phyloP scores from a whole-genome alignment of 148 eudicot species.

The Rhododendron ovatum region DNA sequence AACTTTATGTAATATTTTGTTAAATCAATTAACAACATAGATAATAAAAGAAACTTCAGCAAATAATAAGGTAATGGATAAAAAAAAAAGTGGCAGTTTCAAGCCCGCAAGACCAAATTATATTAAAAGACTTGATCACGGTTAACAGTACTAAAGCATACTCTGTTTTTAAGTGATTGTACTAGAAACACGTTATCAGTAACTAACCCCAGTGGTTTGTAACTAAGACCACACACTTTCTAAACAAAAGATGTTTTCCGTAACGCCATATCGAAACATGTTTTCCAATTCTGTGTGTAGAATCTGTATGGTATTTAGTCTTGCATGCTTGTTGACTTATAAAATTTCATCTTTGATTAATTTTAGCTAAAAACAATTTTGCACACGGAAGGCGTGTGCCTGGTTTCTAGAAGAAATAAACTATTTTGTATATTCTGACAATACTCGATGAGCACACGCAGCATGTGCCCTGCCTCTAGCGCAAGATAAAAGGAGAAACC shows the following conservation, averaged over 20 bases:
- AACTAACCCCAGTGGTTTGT: neutral
- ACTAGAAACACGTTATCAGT: neutral
- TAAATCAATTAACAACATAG: neutral
- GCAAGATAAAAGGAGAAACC: neutral
- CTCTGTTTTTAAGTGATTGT: neutral
- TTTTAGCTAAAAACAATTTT: neutral
- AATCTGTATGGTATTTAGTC: neutral
- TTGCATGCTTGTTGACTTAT: neutral
- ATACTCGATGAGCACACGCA: neutral
- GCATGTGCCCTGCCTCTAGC: neutral
- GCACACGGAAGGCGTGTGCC: neutral
- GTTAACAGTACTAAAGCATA: neutral
- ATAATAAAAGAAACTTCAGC: neutral
- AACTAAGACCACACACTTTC: neutral
- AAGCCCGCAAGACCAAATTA: neutral
- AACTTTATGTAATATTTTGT: no score
- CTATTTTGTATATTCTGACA: neutral
- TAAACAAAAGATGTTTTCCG: neutral
- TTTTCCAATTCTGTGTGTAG: neutral
- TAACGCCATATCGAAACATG: neutral
- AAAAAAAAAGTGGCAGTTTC: neutral
- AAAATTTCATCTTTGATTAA: neutral
- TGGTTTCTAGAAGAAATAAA: neutral
- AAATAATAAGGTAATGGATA: neutral
- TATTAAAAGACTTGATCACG: neutral